Base-by-base conservation (phyloP, 208 protist species). In the Leishmania guyanensis region DNA sequence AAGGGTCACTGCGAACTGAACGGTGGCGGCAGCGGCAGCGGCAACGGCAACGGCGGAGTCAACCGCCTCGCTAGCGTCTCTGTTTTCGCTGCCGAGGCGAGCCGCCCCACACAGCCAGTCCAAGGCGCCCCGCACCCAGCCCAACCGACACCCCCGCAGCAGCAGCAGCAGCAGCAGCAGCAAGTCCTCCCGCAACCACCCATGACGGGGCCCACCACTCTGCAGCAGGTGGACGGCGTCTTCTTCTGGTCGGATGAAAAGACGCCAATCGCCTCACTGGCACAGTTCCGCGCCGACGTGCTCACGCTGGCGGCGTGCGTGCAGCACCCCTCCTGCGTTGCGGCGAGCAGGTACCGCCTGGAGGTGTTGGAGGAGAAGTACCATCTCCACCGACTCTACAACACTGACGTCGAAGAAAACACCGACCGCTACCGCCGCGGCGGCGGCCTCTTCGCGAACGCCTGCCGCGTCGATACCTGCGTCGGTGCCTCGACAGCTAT, bases 391-490 rank as follows among this genome's bases (percentile, higher is more conserved):
- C 94, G 91, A 14, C 85, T 98, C 0, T 92, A 98, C 75, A 99
- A 99, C 85, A 81, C 81, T n/a, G 91, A 94, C 2, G 51, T 90
- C 14, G 92, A 98, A 54, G 91, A 92, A 46, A 83, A 82, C 62
- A 78, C 87, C n/a, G 91, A 92, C 72, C 91, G 91, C 60, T 88
- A 90, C 71, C 87, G 91, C 36, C 80, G 83, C 46, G 91, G 89
- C 33, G 90, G 91, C 51, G 92, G 96, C 50, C 94, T 98, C 64
- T 98, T 98, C 79, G 90, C 95, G 10, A 91, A 96, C 71, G 88
- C 90, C 33, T 89, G 86, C 48, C 98, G 98, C 76, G 98, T 99
- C 20, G 98, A 99, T 84, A 99, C 96, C 69, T 92, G 94, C 68
- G 92, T 99, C 29, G 93, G 97, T 36, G 80, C 97, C 33, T 64